phyloP scores from a whole-genome alignment of 208 protist genomes.

The Acanthamoeba castellanii region DNA sequence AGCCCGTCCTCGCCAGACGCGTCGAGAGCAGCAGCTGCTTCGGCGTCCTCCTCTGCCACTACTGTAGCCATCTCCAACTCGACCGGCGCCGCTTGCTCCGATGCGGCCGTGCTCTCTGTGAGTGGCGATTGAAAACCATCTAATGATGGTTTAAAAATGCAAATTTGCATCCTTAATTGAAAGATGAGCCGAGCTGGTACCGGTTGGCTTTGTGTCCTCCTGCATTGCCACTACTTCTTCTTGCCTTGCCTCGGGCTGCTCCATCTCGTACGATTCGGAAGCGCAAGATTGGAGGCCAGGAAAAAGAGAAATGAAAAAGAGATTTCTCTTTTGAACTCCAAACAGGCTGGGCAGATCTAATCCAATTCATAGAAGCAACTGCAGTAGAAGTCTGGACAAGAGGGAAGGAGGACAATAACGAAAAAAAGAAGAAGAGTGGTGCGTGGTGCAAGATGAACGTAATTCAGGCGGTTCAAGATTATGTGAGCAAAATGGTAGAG shows the following conservation, averaged over 20 bases:
- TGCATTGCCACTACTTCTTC: too few species aligned
- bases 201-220: too few species aligned
- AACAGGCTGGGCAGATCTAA: neutral
- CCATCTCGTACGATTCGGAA: neutral
- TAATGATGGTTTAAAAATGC: too few species aligned
- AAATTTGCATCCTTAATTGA: too few species aligned
- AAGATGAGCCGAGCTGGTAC: too few species aligned
- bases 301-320: neutral
- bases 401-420: neutral
- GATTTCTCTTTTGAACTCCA: neutral
- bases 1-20: neutral
- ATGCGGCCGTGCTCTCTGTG: too few species aligned
- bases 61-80: neutral
- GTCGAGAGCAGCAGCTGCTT: neutral
- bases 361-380: neutral
- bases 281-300: too few species aligned
- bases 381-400: neutral
- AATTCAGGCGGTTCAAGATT: constrained; percentile 83
- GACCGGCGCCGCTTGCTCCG: neutral
- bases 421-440: neutral
- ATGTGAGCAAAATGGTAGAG: constrained; percentile 87
- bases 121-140: too few species aligned
- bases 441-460: constrained; percentile 79
- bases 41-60: neutral
- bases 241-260: too few species aligned